Conservation (phyloP, 352 stramenopile genomes). For the Phytopythium ostracodes region DNA sequence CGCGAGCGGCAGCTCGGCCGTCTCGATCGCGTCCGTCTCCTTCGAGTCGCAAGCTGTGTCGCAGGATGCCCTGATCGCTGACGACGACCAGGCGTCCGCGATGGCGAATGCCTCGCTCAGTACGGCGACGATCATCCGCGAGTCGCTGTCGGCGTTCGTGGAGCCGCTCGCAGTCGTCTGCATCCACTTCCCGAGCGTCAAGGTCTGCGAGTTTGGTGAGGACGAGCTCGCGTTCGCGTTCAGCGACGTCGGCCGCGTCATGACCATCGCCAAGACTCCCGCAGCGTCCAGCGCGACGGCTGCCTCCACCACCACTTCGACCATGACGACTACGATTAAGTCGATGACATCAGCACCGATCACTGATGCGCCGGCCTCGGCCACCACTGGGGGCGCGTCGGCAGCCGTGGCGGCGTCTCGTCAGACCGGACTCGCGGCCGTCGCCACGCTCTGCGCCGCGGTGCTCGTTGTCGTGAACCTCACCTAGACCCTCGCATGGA, state of each 20-base stretch:
- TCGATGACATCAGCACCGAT: not conserved
- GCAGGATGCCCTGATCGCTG: not conserved
- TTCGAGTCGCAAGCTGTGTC: not conserved
- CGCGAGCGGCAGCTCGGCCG: not conserved
- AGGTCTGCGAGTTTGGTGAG: not conserved
- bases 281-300: not conserved
- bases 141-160: not conserved
- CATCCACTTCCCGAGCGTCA: constrained; percentile 5
- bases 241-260: constrained; percentile 2
- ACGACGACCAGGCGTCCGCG: not conserved
- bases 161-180: constrained; percentile 1
- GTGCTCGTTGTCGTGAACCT: not conserved
- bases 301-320: not conserved
- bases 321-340: not conserved
- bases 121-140: not conserved
- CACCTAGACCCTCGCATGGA: not conserved
- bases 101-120: not conserved
- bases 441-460: not conserved
- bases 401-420: not conserved
- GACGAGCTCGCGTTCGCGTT: constrained; percentile 2
- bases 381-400: not conserved
- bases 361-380: not conserved
- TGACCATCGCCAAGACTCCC: not conserved
- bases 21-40: not conserved
- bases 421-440: not conserved